Evolutionary conservation across 352 stramenopile genomes (phyloP), one percentile per base, ranked within the genome.

Genomic region (Phytopythium chamaehyphon): DNA sequence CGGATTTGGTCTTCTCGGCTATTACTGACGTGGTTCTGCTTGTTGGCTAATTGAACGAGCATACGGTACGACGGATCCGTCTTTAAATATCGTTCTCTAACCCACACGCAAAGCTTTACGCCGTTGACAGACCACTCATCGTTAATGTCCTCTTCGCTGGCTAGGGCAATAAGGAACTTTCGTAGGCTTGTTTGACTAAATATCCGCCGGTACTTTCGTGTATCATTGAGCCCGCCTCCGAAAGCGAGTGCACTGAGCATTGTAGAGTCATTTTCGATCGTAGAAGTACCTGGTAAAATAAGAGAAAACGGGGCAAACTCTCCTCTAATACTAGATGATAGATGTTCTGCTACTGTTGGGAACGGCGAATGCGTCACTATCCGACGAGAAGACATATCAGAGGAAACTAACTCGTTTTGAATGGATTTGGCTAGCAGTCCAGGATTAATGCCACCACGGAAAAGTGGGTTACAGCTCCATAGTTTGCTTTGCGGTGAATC

Each of bases 21-120:
- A 46, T 56, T 2, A 8, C 59, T 63, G 2, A 60, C 40, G 12
- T 57, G 59, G 42, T 59, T 42, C 3, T 60, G 33, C 10, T 59
- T 55, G n/a, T 73, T 59, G 8, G 62, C 43, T 24, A 84, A 72
- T 0, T 76, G 73, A 12, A 75, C 15, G 3, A 91, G 61, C 71
- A 93, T 90, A 15, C 79, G 72, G 55, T 93, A 93, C 11, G 72
- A 69, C 2, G 70, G 23, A 18, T 93, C 77, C 31, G 54, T 68
- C 37, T 64, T 74, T 0, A 65, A 62, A 31, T 90, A 82, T 28
- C 47, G 51, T 6, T 68, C 54, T 48, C 77, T 67, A 0, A 91
- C 54, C 79, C 76, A 88, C 10, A 76, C 49, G 35, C 77, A 90
- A 0, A 92, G 18, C 15, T n/a, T 18, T 3, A 53, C 35, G n/a